A percentile compares a stretch with the other conserved stretches of the same genome.
Conservation (phyloP, 163 green algal species). For the Chloromonas sp. region DNA sequence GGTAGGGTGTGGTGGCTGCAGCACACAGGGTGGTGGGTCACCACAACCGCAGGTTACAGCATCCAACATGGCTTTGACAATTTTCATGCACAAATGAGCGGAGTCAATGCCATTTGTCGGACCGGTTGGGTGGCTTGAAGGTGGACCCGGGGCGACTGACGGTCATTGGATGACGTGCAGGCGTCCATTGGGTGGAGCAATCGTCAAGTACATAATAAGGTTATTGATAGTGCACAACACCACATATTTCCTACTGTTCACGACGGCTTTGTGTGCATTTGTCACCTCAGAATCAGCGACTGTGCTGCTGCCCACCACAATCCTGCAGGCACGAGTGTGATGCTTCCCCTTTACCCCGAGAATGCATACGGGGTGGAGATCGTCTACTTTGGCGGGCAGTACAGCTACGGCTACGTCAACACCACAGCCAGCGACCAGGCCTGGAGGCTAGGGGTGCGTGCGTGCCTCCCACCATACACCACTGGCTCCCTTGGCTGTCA, state of each 20-base stretch:
- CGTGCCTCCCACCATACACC: no score
- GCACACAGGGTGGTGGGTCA: no score
- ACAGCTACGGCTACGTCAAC: conserved; percentile 24
- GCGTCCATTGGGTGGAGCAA: not conserved
- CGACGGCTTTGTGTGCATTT: not conserved
- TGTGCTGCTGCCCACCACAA: conserved; percentile 17
- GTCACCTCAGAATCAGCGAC: not conserved
- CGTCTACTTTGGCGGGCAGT: conserved; percentile 30
- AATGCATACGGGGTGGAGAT: conserved; percentile 25
- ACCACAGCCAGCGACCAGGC: conserved; percentile 7
- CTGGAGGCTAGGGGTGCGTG: no score
- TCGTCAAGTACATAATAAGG: not conserved
- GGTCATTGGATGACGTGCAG: not conserved
- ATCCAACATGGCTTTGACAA: no score
- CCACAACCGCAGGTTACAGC: no score
- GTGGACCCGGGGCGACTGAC: not conserved
- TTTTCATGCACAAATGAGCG: no score
- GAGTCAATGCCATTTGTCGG: no score
- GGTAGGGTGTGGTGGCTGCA: not conserved
- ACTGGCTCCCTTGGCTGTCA: no score
- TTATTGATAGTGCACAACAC: no score
- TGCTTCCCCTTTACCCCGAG: conserved; percentile 19
- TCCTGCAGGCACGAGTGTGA: conserved; percentile 13
- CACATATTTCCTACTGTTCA: no score
- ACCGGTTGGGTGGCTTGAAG: no score